Percentiles rank a stretch among this genome's conserved stretches.
These are phyloP conservation scores for Haplosporangium sp. DNA, from an alignment of 371 early-diverging fungal species.

Conservation along the genomic window DNA sequence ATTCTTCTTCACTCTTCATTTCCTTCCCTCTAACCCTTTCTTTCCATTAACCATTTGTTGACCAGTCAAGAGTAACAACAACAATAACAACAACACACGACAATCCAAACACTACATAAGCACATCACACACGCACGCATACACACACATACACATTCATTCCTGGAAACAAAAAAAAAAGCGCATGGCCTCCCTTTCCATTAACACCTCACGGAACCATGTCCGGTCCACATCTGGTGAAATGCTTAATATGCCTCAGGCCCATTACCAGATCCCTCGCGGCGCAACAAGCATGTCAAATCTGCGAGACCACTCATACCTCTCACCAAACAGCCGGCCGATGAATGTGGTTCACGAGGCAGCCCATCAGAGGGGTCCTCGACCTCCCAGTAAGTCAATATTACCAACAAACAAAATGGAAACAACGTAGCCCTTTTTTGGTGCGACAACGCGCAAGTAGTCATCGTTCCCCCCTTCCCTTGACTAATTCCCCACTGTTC, in stretches of 20 bases:
- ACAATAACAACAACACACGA: no score
- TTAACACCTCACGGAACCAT: slow-evolving; percentile 54
- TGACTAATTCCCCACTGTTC: no score
- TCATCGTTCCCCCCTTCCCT: no score
- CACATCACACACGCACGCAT: not conserved
- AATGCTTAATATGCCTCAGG: slow-evolving; percentile 42
- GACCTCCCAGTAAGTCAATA: slow-evolving; percentile 29
- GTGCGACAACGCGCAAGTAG: not conserved
- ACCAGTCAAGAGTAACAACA: no score
- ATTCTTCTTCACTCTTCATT: not conserved
- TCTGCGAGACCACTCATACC: slow-evolving; percentile 37
- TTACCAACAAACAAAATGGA: not conserved
- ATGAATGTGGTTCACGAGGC: slow-evolving; percentile 18
- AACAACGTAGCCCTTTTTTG: not conserved
- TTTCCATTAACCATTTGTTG: not conserved
- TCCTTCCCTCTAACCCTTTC: not conserved
- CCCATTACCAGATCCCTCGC: slow-evolving; percentile 51
- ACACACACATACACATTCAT: not conserved
- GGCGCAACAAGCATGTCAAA: slow-evolving; percentile 52
- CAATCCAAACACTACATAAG: not conserved
- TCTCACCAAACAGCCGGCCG: slow-evolving; percentile 25
- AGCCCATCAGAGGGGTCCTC: slow-evolving; percentile 24
- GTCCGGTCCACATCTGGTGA: slow-evolving; percentile 53
- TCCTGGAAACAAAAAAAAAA: slow-evolving; percentile 1
- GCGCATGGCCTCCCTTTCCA: slow-evolving; percentile 53